Evolutionary conservation across 2,329 filamentous ascomycete genomes (phyloP), one percentile per base, ranked within the genome.

Genomic region (Biscogniauxia mediterranea): DNA sequence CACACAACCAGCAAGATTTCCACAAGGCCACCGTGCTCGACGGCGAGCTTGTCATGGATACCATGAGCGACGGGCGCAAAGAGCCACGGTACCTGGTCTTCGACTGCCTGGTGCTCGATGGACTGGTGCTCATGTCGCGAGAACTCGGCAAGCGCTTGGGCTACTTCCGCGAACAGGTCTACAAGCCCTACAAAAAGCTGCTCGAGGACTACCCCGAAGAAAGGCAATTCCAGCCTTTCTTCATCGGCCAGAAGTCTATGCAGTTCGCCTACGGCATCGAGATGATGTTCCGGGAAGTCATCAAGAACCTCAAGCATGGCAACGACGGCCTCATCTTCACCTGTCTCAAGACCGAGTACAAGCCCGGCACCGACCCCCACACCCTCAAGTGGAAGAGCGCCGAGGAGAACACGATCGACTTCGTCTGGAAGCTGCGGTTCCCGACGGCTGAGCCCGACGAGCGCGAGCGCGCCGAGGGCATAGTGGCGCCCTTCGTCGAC

Each of bases 311-410:
- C 42, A 89, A 89, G 67, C 95, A 99, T 74, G 93, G 94, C 64
- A 98, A 97, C 75, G 95, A 99, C 74, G 95, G 95, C 5, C 84
- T 99, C 54, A 97, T 99, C 72, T 99, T 98, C 77, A 98, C 95
- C n/a, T 97, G 94, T 78, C 88, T 91, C 65, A 89, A 87, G 69
- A 92, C 91, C 19, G 84, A 89, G 9, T 99, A 99, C 79, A 89
- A 89, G 69, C 89, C 90, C 67, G 95, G 95, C 67, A 99, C 95
- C 13, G 95, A 99, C 76, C 86, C 86, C 55, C 89, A 97, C 74
- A 99, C 97, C 65, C 81, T 99, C 49, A 99, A 99, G 76, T 99
- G 95, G 95, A 99, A 99, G 78, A 93, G 94, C 0, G 92, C 92
- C 3, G 83, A 91, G 66, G 95, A 99, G 75, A 99, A 99, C 79